Evolutionary conservation across 139 green algal genomes (phyloP).

Genomic region (Trebouxia sp.): DNA sequence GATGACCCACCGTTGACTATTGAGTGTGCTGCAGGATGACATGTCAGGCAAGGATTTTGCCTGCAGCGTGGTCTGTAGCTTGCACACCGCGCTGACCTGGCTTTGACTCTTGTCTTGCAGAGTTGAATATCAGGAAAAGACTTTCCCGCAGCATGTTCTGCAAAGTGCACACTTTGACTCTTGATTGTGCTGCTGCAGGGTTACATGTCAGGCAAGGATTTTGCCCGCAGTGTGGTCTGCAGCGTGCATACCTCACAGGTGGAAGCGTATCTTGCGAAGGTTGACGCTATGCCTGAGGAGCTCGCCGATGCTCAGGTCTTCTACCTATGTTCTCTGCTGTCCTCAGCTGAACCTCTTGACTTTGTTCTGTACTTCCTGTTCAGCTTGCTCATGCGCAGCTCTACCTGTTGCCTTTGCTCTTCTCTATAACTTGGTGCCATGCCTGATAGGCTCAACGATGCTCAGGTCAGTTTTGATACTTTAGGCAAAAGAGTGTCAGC

Average conservation of each 20-base stretch:
- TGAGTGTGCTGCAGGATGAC: too few relatives aligned
- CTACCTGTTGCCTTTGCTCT: background rate
- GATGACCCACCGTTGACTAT: background rate
- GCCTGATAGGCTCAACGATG: background rate
- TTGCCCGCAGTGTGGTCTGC: slow-evolving; percentile 44
- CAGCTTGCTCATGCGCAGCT: too few relatives aligned
- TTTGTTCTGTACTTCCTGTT: background rate
- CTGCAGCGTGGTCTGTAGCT: background rate
- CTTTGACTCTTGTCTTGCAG: background rate
- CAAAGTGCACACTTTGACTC: background rate
- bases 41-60: too few relatives aligned
- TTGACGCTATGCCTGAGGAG: slow-evolving; percentile 37
- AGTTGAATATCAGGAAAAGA: background rate
- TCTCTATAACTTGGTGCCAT: background rate
- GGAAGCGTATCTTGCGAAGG: slow-evolving; percentile 38
- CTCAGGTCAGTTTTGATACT: too few relatives aligned
- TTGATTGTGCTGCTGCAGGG: slow-evolving; percentile 34
- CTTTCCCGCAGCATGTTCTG: too few relatives aligned
- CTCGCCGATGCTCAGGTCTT: slow-evolving; percentile 27
- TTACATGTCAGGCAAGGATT: slow-evolving; percentile 42
- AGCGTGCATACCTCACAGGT: slow-evolving; percentile 34
- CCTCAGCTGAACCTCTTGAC: too few relatives aligned
- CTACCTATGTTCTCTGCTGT: background rate
- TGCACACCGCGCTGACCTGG: background rate
- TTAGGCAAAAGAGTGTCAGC: too few relatives aligned